Base-by-base conservation (phyloP, 208 protist genomes). In the Trypanosoma congolense region DNA sequence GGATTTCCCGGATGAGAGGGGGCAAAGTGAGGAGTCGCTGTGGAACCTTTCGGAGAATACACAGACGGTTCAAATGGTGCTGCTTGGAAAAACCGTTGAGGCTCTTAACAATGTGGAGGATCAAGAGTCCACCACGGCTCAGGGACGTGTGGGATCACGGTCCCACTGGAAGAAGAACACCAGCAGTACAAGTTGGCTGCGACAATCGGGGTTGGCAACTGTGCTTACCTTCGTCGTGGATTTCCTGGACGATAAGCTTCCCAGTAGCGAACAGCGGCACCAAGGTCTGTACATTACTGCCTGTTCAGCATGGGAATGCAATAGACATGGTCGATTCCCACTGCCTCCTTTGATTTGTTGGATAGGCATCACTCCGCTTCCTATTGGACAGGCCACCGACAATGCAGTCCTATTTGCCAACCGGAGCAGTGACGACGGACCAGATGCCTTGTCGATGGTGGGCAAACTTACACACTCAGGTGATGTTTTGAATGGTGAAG, bases 51-150 rank as follows among this genome's bases (percentile, higher is more conserved):
- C 46, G 16, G 55, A 56, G 19, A 55, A 61, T 21, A 57, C 53
- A 16, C 55, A 69, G 5, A 61, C 40, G 9, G 54, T 69, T 8
- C 62, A 69, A n/a, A 61, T 61, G 62, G 30, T 61, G 22, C 25
- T 61, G 2, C 2, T 60, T 19, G 62, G 62, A 0, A 30, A 19
- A 41, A 46, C 53, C 5, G n/a, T 51, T 14, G 48, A 51, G 21
- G n/a, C 22, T 10, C 19, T 68, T 26, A 38, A 42, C 47, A 24
- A 29, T 8, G 6, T 31, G 18, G 49, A 56, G n/a, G 42, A 24
- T 22, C 0, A 31, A 10, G 49, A 3, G 2, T 2, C 22, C 4
- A 16, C 33, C 21, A 38, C 1, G 2, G 28, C n/a, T 14, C 47
- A 51, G 40, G 12, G 28, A 28, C n/a, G 19, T 24, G 21, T 9